phyloP scores from a whole-genome alignment of 129 eudicot genomes.

The Centaurea solstitialis region DNA sequence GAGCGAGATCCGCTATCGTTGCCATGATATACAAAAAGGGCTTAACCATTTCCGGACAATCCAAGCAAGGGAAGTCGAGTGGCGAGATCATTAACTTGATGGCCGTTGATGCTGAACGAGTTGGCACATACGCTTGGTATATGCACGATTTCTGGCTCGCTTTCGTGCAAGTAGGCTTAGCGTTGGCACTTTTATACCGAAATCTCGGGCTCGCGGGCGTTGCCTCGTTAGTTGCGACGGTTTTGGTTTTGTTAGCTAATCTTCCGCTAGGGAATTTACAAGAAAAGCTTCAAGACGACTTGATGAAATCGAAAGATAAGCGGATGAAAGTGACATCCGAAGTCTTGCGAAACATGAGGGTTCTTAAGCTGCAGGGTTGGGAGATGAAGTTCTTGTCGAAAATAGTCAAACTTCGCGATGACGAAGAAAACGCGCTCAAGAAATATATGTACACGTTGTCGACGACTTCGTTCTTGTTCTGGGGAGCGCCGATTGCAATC shows the following conservation, averaged over 20 bases:
- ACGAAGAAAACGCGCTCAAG: conserved; percentile 55
- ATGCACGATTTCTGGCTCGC: conserved; percentile 86
- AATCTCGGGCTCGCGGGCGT: conserved; percentile 73
- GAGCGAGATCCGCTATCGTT: conserved; percentile 69
- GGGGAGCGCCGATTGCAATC: conserved; percentile 79
- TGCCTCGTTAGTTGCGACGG: conserved; percentile 59
- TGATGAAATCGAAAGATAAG: conserved; percentile 78
- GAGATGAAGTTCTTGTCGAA: conserved; percentile 86
- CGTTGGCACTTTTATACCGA: conserved; percentile 53
- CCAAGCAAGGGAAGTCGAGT: conserved; percentile 66
- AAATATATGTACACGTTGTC: conserved; percentile 56
- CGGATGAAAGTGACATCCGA: conserved; percentile 95
- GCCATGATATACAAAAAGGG: conserved; percentile 76
- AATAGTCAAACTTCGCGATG: conserved; percentile 51
- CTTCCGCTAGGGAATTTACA: conserved; percentile 57
- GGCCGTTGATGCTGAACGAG: conserved; percentile 89
- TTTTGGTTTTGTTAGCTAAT: conserved; percentile 66
- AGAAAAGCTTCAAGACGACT: conserved; percentile 63
- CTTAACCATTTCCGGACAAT: conserved; percentile 63
- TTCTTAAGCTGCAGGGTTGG: conserved; percentile 94
- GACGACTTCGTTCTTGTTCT: conserved; percentile 45
- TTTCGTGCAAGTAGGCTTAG: conserved; percentile 65
- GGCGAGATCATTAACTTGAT: conserved; percentile 88
- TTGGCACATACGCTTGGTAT: conserved; percentile 62
- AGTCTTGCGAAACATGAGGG: conserved; percentile 85